phyloP scores from a whole-genome alignment of 2,329 filamentous ascomycete genomes.

The Fusarium dimerum region DNA sequence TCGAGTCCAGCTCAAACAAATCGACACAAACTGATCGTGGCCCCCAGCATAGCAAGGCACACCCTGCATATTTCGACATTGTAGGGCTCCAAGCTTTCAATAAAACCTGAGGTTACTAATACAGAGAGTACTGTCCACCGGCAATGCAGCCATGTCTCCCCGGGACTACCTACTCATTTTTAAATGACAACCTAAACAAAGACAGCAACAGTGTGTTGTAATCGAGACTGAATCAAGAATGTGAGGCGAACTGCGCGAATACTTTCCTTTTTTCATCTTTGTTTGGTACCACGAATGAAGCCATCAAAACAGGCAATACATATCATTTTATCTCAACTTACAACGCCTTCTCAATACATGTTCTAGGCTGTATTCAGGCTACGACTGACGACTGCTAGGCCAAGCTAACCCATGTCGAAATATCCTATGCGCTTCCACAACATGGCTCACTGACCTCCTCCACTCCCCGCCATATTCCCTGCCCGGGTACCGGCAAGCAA shows the following conservation, averaged over 20 bases:
- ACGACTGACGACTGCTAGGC: background rate
- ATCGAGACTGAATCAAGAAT: no score
- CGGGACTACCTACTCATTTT: background rate
- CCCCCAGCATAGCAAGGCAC: no score
- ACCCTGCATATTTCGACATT: no score
- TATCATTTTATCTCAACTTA: background rate
- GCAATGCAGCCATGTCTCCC: background rate
- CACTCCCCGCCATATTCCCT: background rate
- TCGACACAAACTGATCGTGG: no score
- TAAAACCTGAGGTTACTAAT: no score
- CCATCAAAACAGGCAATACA: no score
- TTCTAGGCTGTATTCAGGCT: background rate
- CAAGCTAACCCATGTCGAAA: no score
- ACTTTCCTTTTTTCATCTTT: no score
- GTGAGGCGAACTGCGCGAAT: no score
- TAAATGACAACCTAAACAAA: background rate
- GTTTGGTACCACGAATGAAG: no score
- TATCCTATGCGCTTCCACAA: background rate
- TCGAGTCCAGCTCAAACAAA: constrained; percentile 1
- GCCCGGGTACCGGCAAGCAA: background rate
- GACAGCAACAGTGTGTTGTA: background rate
- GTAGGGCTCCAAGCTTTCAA: no score
- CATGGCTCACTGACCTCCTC: background rate
- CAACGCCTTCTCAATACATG: background rate
- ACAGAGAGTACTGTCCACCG: background rate